Evolutionary conservation across 805 yeast genomes (phyloP).

Genomic region (Lipomyces anomalus): DNA sequence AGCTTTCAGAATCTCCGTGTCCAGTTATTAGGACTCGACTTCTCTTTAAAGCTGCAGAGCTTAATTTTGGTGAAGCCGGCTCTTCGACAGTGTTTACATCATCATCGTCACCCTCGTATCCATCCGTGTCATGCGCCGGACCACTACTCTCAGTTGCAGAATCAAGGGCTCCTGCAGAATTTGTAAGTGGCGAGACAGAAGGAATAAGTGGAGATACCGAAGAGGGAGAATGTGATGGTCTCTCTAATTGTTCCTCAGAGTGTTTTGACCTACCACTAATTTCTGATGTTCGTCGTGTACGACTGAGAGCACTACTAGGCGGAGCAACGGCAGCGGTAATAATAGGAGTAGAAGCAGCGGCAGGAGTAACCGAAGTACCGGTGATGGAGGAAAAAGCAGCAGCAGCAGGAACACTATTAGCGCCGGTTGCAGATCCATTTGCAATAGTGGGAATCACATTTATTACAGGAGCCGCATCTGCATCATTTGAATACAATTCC

Average conservation of each 20-base stretch:
- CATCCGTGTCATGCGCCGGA: background rate
- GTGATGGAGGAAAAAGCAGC: too few species aligned
- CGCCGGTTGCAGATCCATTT: too few species aligned
- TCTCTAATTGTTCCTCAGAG: background rate
- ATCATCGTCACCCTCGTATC: background rate
- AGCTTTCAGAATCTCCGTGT: constrained; percentile 10
- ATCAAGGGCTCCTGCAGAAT: background rate
- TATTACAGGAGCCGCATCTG: too few species aligned
- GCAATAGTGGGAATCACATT: too few species aligned
- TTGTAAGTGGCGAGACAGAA: background rate
- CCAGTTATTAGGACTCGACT: constrained; percentile 10
- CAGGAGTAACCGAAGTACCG: too few species aligned
- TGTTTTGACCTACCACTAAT: too few species aligned
- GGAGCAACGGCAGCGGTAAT: too few species aligned
- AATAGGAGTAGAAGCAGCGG: too few species aligned
- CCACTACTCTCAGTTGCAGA: background rate
- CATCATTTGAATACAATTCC: too few species aligned
- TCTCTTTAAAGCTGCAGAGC: constrained; percentile 6
- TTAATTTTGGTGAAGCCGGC: constrained; percentile 3
- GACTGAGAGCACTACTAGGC: too few species aligned
- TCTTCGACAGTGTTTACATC: background rate
- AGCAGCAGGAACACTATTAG: too few species aligned
- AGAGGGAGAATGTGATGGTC: background rate
- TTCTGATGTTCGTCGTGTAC: too few species aligned
- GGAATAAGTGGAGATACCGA: background rate